Conservation (phyloP, 2,329 filamentous ascomycete species). For the Beauveria caledonica region DNA sequence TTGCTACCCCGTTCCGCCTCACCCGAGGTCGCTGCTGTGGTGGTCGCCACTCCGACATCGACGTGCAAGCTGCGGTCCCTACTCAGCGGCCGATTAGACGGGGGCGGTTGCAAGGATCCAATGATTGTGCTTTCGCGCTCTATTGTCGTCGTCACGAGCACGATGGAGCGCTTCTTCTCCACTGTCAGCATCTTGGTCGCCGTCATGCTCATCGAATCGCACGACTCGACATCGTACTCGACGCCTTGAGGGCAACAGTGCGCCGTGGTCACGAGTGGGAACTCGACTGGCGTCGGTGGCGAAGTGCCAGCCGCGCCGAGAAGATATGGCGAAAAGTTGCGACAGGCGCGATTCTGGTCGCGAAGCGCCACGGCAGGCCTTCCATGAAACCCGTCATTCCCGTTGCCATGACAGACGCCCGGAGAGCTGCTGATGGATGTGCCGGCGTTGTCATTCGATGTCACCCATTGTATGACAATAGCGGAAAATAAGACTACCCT, state of each 20-base stretch:
- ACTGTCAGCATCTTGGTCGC: background rate
- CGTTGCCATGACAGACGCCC: conserved; percentile 6
- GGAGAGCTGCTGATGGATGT: conserved; percentile 19
- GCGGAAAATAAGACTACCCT: conserved; percentile 49
- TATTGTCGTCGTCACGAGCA: conserved; percentile 12
- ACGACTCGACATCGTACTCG: conserved; percentile 15
- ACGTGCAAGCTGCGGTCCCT: background rate
- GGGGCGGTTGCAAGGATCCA: background rate
- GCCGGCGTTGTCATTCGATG: conserved; percentile 35
- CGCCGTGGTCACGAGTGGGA: conserved; percentile 18
- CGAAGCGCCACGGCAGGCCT: background rate
- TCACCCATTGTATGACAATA: conserved; percentile 55
- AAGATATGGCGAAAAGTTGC: background rate
- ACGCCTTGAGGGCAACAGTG: conserved; percentile 14
- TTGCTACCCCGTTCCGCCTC: background rate
- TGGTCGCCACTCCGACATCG: background rate
- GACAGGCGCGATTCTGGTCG: background rate
- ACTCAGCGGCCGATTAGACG: background rate
- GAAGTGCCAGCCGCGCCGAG: background rate
- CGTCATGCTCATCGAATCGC: conserved; percentile 3
- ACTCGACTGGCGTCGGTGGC: conserved; percentile 18
- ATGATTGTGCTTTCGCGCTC: background rate
- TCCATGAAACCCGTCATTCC: background rate
- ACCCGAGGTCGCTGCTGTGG: background rate
- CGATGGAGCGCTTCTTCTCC: background rate